Evolutionary conservation across 1,139 yeast species (phyloP), one percentile per base, ranked within the genome.

Genomic region (Pichia sp.): DNA sequence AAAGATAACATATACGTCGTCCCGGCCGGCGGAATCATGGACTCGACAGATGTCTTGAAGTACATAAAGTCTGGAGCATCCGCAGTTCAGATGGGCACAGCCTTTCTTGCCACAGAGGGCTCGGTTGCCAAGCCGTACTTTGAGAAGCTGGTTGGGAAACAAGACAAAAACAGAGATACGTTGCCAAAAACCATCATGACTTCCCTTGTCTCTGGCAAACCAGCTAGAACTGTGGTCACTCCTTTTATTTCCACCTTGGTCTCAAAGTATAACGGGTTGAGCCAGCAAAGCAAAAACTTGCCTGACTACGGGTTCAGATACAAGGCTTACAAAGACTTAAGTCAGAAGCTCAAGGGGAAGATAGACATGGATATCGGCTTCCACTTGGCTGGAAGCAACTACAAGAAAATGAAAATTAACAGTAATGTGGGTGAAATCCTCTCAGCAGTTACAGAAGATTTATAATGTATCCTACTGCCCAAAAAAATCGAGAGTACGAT

Each of bases 21-120:
- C 13, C 48, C 48, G n/a, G 38, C 48, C 13, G 48, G 48, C 31
- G 48, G 48, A 29, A 45, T 45, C 10, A 45, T 45, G 48, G 32
- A 26, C 15, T 26, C 48, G 15, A 19, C 11, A 8, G 48, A 31
- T 45, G 48, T 45, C 10, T 29, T 13, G 8, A n/a, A n/a, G 19
- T 45, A 29, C 16, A 45, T 45, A 8, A 45, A 31, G 5, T 13
- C 4, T n/a, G 48, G 48, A 13, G 36, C 48, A n/a, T 30, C 40
- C 6, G 48, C 48, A 5, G 38, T 45, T 8, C 48, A 45, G 10
- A 30, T 45, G 40, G 48, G 48, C 8, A 10, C 48, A 11, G 40
- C 36, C 5, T 45, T 45, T 30, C 36, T 45, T 11, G 48, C 38
- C n/a, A n/a, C 48, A n/a, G 8, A 13, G 5, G 40, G 40, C 6